Percentiles rank a stretch among this genome's conserved stretches.
These are phyloP conservation scores for Didymella pomorum DNA, from an alignment of 2,329 filamentous ascomycete species.

Conservation along the genomic window DNA sequence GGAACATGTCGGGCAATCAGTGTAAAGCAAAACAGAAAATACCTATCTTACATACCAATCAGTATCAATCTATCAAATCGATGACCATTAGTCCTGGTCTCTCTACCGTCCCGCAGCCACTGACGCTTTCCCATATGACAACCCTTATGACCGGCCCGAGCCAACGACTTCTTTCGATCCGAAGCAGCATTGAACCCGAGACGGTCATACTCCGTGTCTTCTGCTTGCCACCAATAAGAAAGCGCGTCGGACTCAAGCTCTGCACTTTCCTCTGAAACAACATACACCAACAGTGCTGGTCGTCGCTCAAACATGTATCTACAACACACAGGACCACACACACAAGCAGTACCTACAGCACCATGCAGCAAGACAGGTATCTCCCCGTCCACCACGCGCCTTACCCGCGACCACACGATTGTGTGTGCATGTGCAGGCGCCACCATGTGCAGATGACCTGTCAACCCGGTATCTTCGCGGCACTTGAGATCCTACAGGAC, in stretches of 20 bases:
- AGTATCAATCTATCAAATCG: not conserved
- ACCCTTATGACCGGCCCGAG: not conserved
- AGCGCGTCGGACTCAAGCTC: not conserved
- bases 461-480: no score
- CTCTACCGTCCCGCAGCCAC: not conserved
- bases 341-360: constrained; percentile 17
- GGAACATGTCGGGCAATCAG: not conserved
- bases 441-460: constrained; percentile 5
- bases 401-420: constrained; percentile 11
- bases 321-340: constrained; percentile 6
- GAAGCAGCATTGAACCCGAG: not conserved
- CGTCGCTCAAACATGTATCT: not conserved
- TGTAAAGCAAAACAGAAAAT: not conserved
- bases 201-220: not conserved
- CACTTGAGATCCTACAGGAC: no score
- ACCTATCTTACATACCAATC: constrained; percentile 2
- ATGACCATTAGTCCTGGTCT: not conserved
- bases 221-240: not conserved
- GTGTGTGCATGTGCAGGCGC: constrained; percentile 14
- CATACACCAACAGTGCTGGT: not conserved
- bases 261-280: not conserved
- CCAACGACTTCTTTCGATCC: not conserved
- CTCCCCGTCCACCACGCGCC: constrained; percentile 10
- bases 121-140: not conserved
- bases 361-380: not conserved